phyloP scores from a whole-genome alignment of 2,329 filamentous ascomycete genomes.

The Colletotrichum magnum region DNA sequence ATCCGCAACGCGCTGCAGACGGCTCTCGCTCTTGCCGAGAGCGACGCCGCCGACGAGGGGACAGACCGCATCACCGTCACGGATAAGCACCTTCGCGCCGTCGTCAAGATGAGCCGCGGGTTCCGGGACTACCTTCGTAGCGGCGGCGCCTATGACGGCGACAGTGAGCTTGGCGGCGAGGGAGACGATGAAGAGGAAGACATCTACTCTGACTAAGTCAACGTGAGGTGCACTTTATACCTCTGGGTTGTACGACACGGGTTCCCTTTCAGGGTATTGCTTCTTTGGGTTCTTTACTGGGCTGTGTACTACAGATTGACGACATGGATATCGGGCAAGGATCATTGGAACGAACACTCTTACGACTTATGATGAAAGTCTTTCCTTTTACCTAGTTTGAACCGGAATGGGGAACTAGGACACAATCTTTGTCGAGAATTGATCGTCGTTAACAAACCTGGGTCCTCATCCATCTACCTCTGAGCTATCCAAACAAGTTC shows the following conservation, averaged over 20 bases:
- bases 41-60: constrained; percentile 41
- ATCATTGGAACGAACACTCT: too few relatives aligned
- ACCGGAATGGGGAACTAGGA: too few relatives aligned
- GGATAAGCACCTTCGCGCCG: constrained; percentile 44
- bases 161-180: constrained; percentile 34
- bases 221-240: too few relatives aligned
- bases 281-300: not conserved
- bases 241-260: not conserved
- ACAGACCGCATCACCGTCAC: constrained; percentile 40
- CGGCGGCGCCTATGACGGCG: constrained; percentile 29
- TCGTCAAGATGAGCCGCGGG: constrained; percentile 43
- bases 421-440: too few relatives aligned
- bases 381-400: too few relatives aligned
- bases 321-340: too few relatives aligned
- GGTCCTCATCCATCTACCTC: too few relatives aligned
- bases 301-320: not conserved
- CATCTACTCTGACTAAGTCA: constrained; percentile 22
- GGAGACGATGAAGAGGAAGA: constrained; percentile 39
- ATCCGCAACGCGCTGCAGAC: constrained; percentile 55
- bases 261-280: not conserved
- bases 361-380: too few relatives aligned
- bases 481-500: too few relatives aligned
- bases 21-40: constrained; percentile 49
- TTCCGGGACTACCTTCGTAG: constrained; percentile 49
- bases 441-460: too few relatives aligned